Conservation (phyloP, 1,284 basidiomycete genomes). For the Trichosporon coremiiforme region DNA sequence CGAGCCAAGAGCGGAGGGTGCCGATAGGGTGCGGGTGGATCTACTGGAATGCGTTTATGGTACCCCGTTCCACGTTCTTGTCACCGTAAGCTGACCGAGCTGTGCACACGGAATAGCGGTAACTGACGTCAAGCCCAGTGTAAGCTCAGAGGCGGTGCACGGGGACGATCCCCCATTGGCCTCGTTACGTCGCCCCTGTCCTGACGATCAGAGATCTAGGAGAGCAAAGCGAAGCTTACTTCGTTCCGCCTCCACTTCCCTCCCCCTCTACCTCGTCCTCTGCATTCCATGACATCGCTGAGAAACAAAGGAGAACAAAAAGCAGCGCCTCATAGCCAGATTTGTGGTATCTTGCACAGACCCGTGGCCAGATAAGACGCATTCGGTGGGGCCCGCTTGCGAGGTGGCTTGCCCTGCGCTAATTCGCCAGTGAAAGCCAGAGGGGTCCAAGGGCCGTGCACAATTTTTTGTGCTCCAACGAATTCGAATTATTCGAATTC, state of each 20-base stretch:
- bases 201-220: slow-evolving; percentile 11
- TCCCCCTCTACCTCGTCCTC: background rate
- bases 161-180: background rate
- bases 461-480: background rate
- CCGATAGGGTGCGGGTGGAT: background rate
- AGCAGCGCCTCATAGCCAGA: too few species aligned
- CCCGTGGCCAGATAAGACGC: too few species aligned
- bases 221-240: background rate
- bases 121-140: background rate
- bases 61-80: background rate
- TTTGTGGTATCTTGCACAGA: background rate
- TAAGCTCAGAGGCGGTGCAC: background rate
- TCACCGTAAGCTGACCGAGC: too few species aligned
- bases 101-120: background rate
- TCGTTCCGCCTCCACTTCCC: slow-evolving; percentile 3
- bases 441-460: background rate
- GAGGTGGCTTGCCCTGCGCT: background rate
- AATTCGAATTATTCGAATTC: background rate
- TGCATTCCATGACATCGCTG: background rate
- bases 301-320: background rate
- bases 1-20: too few species aligned
- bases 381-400: background rate
- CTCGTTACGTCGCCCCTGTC: background rate
- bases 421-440: background rate
- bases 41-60: background rate